Percentiles rank a stretch among this genome's conserved stretches.
These are phyloP conservation scores for Flaveria robusta DNA, from an alignment of 129 eudicot genomes.

Conservation along the genomic window DNA sequence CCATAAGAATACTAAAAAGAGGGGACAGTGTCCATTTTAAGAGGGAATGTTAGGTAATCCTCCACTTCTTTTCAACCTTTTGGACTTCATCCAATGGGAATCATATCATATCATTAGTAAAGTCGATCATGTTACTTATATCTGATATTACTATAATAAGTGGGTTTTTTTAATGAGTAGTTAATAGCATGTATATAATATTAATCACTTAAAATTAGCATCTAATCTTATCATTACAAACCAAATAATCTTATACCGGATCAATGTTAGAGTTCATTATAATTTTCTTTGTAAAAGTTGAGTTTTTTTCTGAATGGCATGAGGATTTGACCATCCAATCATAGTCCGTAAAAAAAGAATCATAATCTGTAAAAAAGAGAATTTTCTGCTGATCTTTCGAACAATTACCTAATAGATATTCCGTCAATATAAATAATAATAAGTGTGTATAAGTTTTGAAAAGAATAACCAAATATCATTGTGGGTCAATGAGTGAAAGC, in stretches of 20 bases:
- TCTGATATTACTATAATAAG: neutral
- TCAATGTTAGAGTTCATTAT: neutral
- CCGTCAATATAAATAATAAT: neutral
- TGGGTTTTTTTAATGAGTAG: neutral
- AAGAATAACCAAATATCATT: constrained; percentile 6
- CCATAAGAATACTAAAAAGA: constrained; percentile 32
- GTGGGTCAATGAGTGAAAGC: constrained; percentile 20
- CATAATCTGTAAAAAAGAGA: too few species aligned
- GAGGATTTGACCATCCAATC: neutral
- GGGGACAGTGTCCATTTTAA: constrained; percentile 45
- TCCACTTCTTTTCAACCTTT: constrained; percentile 40
- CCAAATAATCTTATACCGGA: neutral
- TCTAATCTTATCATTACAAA: neutral
- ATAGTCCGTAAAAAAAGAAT: neutral
- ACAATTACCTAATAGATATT: neutral
- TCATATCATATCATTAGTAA: neutral
- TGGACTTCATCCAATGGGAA: constrained; percentile 20
- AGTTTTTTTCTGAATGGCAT: neutral
- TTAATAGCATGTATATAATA: neutral
- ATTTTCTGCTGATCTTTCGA: too few species aligned
- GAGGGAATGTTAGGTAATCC: constrained; percentile 50
- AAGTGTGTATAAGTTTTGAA: neutral
- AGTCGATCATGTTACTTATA: constrained; percentile 20
- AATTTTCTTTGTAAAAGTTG: neutral
- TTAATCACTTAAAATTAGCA: neutral